phyloP scores from a whole-genome alignment of 768 basidiomycete genomes.

The Leccinum rimulosum region DNA sequence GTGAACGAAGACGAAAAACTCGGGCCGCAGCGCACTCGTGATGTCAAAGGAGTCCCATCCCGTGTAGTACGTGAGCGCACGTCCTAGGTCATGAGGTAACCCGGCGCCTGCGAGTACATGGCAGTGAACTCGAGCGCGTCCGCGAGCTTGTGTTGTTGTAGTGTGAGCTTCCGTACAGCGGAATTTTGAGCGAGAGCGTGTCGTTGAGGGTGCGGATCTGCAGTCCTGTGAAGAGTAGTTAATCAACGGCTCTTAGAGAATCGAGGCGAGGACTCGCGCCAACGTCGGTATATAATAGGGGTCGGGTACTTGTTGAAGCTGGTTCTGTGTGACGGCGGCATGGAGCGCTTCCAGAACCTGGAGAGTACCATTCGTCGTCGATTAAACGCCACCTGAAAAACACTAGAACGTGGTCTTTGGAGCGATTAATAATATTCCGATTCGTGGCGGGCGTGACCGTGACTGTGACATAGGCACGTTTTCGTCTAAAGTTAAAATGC shows the following conservation, averaged over 20 bases:
- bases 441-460: too few relatives aligned
- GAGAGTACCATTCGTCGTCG: too few relatives aligned
- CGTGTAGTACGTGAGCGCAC: neutral
- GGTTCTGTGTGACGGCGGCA: neutral
- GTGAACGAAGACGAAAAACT: neutral
- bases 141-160: neutral
- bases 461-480: too few relatives aligned
- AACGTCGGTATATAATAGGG: neutral
- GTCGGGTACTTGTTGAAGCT: neutral
- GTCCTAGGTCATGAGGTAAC: neutral
- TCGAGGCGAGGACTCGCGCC: neutral
- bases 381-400: too few relatives aligned
- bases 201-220: neutral
- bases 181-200: neutral
- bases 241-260: neutral
- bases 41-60: neutral
- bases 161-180: neutral
- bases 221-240: neutral
- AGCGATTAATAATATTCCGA: too few relatives aligned
- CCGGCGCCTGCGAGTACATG: neutral
- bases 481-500: too few relatives aligned
- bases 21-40: neutral
- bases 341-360: neutral
- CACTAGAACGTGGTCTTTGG: too few relatives aligned
- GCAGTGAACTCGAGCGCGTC: neutral